Percentiles rank a stretch among this genome's conserved stretches.
Evolutionary conservation across 371 early-diverging fungal genomes (phyloP).

Genomic region (Nematocida parisii): DNA sequence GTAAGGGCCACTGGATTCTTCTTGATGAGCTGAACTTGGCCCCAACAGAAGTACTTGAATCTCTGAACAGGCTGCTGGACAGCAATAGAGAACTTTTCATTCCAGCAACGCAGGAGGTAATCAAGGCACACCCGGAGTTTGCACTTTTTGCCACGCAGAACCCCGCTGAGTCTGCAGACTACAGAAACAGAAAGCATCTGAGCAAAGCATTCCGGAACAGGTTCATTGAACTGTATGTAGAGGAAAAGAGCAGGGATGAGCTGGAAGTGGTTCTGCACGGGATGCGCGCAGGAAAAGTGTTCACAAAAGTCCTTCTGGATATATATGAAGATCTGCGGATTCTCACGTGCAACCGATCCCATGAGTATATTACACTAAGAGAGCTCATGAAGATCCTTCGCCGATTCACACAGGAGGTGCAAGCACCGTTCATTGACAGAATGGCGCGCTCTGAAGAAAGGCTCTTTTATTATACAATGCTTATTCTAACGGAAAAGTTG

Average conservation of each 20-base stretch:
- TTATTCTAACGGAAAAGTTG: slow-evolving; percentile 51
- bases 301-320: slow-evolving; percentile 10
- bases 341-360: slow-evolving; percentile 44
- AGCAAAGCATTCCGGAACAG: slow-evolving; percentile 97
- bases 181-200: slow-evolving; percentile 95
- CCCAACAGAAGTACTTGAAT: slow-evolving; percentile 95
- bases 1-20: slow-evolving; percentile 95
- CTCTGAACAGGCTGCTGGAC: slow-evolving; percentile 94
- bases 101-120: slow-evolving; percentile 87
- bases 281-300: slow-evolving; percentile 52
- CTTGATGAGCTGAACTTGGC: slow-evolving; percentile 99
- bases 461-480: slow-evolving; percentile 54
- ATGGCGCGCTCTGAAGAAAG: background rate
- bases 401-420: slow-evolving; percentile 13
- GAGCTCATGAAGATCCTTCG: slow-evolving; percentile 55
- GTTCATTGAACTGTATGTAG: slow-evolving; percentile 75
- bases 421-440: slow-evolving; percentile 30
- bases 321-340: slow-evolving; percentile 44
- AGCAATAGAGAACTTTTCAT: slow-evolving; percentile 94
- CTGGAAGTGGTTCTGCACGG: slow-evolving; percentile 45
- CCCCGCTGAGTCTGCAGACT: slow-evolving; percentile 79
- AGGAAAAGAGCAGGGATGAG: slow-evolving; percentile 44
- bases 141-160: slow-evolving; percentile 99
- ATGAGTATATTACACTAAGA: slow-evolving; percentile 53
- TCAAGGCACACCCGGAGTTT: slow-evolving; percentile 90